Base-by-base conservation (phyloP, 805 yeast genomes). In the Torulaspora delbrueckii region DNA sequence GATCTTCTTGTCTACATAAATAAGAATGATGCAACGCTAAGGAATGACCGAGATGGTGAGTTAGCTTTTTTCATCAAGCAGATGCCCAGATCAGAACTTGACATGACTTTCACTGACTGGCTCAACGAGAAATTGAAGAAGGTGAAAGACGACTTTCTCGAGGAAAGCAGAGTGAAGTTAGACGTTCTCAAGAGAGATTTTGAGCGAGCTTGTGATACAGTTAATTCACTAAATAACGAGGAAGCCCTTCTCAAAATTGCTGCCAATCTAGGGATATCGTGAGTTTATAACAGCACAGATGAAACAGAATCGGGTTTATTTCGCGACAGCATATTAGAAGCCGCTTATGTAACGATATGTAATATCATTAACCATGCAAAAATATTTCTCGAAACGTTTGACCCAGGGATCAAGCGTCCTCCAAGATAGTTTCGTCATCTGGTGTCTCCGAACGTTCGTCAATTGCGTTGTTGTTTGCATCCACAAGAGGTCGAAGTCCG, bases 31-130 rank as follows among this genome's bases (percentile, higher is more conserved):
- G 59, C 66, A 3, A 48, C 59, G 3, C 40, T 64, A 16, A 42
- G 48, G 51, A 79, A 82, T 50, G 95, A 85, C 58, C 60, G 70
- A 33, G 86, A 82, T 47, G 89, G 91, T 1, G 75, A 75, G 24
- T 63, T 85, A 18, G 77, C 86, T 0, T 70, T 71, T 40, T 84
- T 84, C 55, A 78, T 84, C 5, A 72, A 80, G 1, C 79, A 78
- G 35, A 79, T 85, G 78, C 90, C 91, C 0, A 79, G 75, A 25
- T 76, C 76, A 22, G 89, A 85, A 57, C 69, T 85, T 53, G 71
- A 76, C 9, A 79, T 82, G 83, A 77, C 84, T 0, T 75, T 87
- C n/a, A 71, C 73, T 40, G 77, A 84, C 48, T 88, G 95, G 95
- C 65, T 85, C 5, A 60, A 69, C 27, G 69, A 69, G 24, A 73